Base-by-base conservation (phyloP, 495 filamentous ascomycete species). In the Physcia stellaris region DNA sequence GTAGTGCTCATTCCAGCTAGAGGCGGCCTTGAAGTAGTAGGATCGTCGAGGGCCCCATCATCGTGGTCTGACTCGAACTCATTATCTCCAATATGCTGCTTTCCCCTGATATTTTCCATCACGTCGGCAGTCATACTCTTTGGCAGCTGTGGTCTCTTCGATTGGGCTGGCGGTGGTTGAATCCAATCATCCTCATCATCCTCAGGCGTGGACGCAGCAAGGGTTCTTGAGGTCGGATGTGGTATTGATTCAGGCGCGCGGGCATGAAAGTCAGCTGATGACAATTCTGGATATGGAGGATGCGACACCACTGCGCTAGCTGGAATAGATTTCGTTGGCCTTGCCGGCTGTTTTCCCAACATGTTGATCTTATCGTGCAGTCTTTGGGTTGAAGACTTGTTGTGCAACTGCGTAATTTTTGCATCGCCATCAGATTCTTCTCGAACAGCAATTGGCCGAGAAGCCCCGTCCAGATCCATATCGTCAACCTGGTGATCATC, bases 351-450 rank as follows among this genome's bases (percentile, higher is more conserved):
- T 54, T 95, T 82, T 17, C 86, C 86, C 15, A 98, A 70, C 75
- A 88, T 85, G 51, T 78, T 88, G 48, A 98, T 94, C 48, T 84
- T 81, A 42, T 96, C 92, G 41, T 92, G 83, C 13, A 98, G 66
- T 7, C 80, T 68, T 53, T 95, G 86, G 2, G 90, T 95, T 4
- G 86, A 87, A 5, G 83, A 87, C 51, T 90, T 93, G 59, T 73
- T 86, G 55, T 93, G 84, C 4, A 73, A 45, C 43, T 67, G 72
- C 33, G 66, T 64, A 15, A 61, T 63, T 30, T 39, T 56, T 22
- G 43, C 41, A 13, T 62, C 59, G 4, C 58, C 53, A 33, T 64
- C 61, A 1, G 58, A 57, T 37, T 61, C 55, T 39, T 57, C 51
- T 13, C 52, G 41, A 12, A 32, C 11, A 18, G 39, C 21, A 15